phyloP scores from a whole-genome alignment of 768 basidiomycete genomes.

The Naganishia antarctica region DNA sequence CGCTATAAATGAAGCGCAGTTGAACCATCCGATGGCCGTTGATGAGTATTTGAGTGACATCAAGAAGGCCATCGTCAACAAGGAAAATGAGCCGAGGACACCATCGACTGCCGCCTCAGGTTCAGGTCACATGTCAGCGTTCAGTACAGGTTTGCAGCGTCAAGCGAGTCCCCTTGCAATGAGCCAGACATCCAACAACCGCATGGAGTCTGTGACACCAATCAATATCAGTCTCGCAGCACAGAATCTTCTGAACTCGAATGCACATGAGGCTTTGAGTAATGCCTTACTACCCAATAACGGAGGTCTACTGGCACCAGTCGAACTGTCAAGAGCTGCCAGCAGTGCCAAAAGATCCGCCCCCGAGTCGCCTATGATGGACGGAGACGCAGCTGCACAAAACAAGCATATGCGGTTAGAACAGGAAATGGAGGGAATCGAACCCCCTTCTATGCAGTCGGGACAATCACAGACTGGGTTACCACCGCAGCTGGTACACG shows the following conservation, averaged over 20 bases:
- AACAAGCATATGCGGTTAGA: constrained; percentile 27
- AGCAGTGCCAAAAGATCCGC: constrained; percentile 26
- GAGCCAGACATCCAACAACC: background rate
- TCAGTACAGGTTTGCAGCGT: constrained; percentile 13
- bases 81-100: constrained; percentile 20
- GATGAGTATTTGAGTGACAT: constrained; percentile 44
- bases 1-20: constrained; percentile 42
- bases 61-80: constrained; percentile 40
- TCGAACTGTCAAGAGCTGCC: constrained; percentile 23
- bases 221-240: constrained; percentile 17
- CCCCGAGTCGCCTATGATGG: constrained; percentile 28
- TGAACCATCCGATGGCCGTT: constrained; percentile 39
- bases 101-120: constrained; percentile 11
- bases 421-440: constrained; percentile 15
- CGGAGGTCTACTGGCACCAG: constrained; percentile 18
- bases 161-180: constrained; percentile 19
- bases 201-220: constrained; percentile 17
- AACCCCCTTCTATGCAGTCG: background rate
- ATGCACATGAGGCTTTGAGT: background rate
- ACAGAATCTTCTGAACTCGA: constrained; percentile 1
- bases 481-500: constrained; percentile 45
- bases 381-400: background rate
- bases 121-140: constrained; percentile 1
- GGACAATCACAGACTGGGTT: constrained; percentile 13
- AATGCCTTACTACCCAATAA: background rate